Evolutionary conservation across 257 asterid genomes (phyloP).

Genomic region (Scutellaria barbata): DNA sequence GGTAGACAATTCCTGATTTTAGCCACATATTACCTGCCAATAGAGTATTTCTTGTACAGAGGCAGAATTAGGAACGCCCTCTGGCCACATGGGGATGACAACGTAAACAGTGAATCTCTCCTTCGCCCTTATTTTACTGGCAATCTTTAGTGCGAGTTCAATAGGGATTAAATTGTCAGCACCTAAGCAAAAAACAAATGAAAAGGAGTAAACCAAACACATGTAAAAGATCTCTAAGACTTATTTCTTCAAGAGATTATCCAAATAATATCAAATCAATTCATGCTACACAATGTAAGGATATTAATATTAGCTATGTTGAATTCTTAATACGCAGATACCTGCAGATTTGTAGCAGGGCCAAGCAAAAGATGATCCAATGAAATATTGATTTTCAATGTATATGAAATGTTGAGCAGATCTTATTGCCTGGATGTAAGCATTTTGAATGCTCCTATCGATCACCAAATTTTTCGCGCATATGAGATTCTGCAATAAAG

Average conservation of each 20-base stretch:
- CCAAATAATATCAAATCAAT: background rate
- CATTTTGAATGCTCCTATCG: conserved; percentile 87
- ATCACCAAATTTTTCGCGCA: conserved; percentile 83
- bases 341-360: conserved; percentile 81
- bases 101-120: conserved; percentile 81
- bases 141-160: conserved; percentile 86
- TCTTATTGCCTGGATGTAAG: conserved; percentile 91
- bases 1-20: background rate
- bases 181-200: conserved; percentile 50
- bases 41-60: conserved; percentile 92
- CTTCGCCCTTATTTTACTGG: conserved; percentile 77
- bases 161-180: conserved; percentile 93
- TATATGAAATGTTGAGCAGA: conserved; percentile 89
- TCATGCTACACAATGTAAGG: background rate
- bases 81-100: conserved; percentile 97
- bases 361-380: conserved; percentile 98
- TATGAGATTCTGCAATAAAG: conserved; percentile 67
- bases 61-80: conserved; percentile 83
- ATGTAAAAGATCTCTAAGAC: conserved; percentile 12
- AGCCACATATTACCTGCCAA: conserved; percentile 73
- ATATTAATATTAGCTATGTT: background rate
- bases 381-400: conserved; percentile 93
- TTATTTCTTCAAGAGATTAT: background rate
- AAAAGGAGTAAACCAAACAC: conserved; percentile 6
- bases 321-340: conserved; percentile 30